Evolutionary conservation across 192 early-diverging fungal species (phyloP).

Genomic region (Coemansia sp.): DNA sequence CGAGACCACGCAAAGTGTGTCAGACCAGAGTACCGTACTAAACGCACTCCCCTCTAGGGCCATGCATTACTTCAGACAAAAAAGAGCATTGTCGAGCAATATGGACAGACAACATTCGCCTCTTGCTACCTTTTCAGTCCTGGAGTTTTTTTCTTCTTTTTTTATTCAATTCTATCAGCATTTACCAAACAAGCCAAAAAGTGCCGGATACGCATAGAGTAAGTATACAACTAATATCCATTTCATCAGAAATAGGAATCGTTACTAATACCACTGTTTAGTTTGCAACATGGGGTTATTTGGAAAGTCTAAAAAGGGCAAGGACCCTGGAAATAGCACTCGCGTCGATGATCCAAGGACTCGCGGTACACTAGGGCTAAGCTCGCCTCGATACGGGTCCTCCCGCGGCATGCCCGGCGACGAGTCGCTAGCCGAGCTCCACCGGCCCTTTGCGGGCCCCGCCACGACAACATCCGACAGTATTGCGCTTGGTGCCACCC

Average conservation of each 20-base stretch:
- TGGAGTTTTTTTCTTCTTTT: not conserved
- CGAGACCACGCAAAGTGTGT: not conserved
- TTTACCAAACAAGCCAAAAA: no score
- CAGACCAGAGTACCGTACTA: not conserved
- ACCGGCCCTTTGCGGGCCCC: not conserved
- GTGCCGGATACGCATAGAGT: not conserved
- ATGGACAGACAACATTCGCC: not conserved
- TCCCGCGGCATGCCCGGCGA: not conserved
- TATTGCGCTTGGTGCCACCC: not conserved
- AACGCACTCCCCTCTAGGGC: not conserved
- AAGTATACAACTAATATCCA: not conserved
- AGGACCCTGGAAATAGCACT: not conserved
- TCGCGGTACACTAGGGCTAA: not conserved
- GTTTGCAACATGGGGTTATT: constrained; percentile 32
- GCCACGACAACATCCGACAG: not conserved
- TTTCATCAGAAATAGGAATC: not conserved
- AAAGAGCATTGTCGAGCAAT: not conserved
- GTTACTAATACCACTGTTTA: not conserved
- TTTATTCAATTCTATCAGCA: no score
- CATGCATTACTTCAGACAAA: not conserved
- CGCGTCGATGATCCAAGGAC: not conserved
- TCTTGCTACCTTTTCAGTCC: not conserved
- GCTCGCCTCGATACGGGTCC: constrained; percentile 1
- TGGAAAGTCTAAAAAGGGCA: constrained; percentile 30
- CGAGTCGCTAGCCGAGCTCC: not conserved